Evolutionary conservation across 2,329 filamentous ascomycete species (phyloP).

Genomic region (Cytospora chrysosperma): DNA sequence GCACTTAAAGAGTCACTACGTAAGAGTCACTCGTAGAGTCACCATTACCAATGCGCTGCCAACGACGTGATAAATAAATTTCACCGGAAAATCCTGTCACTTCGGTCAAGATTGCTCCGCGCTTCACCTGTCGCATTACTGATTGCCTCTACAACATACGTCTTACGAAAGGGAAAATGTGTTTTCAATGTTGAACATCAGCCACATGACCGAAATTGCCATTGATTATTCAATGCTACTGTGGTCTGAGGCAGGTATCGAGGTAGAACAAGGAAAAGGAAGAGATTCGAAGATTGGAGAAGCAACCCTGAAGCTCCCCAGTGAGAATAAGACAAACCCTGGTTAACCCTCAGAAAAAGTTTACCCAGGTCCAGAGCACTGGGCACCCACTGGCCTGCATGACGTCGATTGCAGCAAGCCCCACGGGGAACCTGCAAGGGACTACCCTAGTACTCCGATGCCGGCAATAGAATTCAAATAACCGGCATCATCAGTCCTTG

Average conservation of each 20-base stretch:
- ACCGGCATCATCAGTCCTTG: background rate
- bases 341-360: background rate
- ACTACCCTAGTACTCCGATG: background rate
- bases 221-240: background rate
- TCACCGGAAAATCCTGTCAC: background rate
- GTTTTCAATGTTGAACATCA: background rate
- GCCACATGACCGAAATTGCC: background rate
- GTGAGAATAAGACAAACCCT: background rate
- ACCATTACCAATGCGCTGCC: background rate
- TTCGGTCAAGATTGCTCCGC: background rate
- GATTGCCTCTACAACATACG: too few species aligned
- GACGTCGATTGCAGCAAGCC: slow-evolving; percentile 13
- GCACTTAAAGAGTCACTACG: background rate
- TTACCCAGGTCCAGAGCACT: slow-evolving; percentile 5
- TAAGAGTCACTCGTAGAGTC: slow-evolving; percentile 8
- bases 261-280: background rate
- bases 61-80: background rate
- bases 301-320: background rate
- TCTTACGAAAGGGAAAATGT: background rate
- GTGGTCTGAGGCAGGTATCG: background rate
- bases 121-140: background rate
- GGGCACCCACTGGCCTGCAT: slow-evolving; percentile 1
- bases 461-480: background rate
- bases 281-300: too few species aligned
- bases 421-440: slow-evolving; percentile 18